A percentile compares a stretch with the other conserved stretches of the same genome.
Evolutionary conservation across 345 rosid species (phyloP).

Genomic region (Citropsis articulata): DNA sequence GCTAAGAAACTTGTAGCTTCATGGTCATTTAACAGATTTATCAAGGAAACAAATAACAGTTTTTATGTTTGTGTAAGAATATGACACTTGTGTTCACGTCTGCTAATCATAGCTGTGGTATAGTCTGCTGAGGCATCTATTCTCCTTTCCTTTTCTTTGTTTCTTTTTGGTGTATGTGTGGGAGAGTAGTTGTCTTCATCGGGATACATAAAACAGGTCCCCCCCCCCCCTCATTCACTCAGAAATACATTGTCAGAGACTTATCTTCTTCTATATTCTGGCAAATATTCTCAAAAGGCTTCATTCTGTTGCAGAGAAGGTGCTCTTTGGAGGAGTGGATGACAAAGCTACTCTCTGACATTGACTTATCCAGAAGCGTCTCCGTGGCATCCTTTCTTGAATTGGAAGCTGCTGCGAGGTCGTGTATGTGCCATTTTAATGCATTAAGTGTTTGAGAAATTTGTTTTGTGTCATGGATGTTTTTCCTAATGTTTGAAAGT

Average conservation of each 20-base stretch:
- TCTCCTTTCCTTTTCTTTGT: neutral
- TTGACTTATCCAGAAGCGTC: slow-evolving; percentile 88
- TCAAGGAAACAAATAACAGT: neutral
- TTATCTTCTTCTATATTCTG: neutral
- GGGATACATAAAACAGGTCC: neutral
- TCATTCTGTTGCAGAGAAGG: slow-evolving; percentile 80
- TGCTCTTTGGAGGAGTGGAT: slow-evolving; percentile 96
- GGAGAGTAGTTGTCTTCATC: neutral
- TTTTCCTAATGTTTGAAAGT: neutral
- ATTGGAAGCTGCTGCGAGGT: slow-evolving; percentile 96
- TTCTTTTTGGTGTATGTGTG: neutral
- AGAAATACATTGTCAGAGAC: neutral
- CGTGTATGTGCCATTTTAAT: slow-evolving; percentile 64
- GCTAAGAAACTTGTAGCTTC: neutral
- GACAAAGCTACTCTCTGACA: slow-evolving; percentile 86
- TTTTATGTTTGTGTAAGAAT: neutral
- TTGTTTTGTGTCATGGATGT: neutral
- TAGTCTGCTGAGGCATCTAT: neutral
- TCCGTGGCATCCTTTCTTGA: slow-evolving; percentile 94
- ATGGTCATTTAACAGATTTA: neutral
- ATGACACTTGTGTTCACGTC: neutral
- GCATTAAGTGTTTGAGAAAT: slow-evolving; percentile 20
- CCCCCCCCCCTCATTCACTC: too few relatives aligned
- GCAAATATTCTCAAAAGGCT: slow-evolving; percentile 43
- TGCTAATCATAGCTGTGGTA: neutral